These are phyloP conservation scores for Cucurbita maxima DNA, from an alignment of 306 rosid genomes.

Conservation along the genomic window DNA sequence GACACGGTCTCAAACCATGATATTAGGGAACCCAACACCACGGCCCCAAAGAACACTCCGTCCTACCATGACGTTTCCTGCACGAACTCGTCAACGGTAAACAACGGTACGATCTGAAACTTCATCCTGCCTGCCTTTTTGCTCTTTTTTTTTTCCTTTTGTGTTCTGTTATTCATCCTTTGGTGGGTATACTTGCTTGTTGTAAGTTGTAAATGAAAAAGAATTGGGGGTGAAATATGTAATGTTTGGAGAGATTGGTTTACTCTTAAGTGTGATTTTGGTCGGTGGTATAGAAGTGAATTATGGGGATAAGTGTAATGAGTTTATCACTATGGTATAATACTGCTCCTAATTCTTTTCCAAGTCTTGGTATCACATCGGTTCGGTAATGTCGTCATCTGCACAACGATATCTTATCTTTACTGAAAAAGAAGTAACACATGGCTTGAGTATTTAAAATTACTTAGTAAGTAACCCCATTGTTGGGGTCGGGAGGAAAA, in stretches of 20 bases:
- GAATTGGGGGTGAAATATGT: not conserved
- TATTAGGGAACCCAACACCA: not conserved
- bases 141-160: no score
- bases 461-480: no score
- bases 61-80: constrained; percentile 3
- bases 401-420: no score
- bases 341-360: constrained; percentile 5
- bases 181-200: constrained; percentile 11
- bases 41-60: constrained; percentile 4
- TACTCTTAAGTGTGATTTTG: not conserved
- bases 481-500: no score
- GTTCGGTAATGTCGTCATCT: no score
- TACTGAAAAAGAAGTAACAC: no score
- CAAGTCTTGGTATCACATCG: not conserved
- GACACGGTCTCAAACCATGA: constrained; percentile 6
- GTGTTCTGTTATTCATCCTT: not conserved
- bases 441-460: no score
- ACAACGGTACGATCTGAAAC: not conserved
- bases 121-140: not conserved
- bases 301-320: not conserved
- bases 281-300: not conserved
- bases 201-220: constrained; percentile 8
- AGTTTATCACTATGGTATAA: constrained; percentile 2
- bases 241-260: not conserved
- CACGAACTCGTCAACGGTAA: not conserved